Base-by-base conservation (phyloP, 2,329 filamentous ascomycete species). In the Cladophialophora yegresii region DNA sequence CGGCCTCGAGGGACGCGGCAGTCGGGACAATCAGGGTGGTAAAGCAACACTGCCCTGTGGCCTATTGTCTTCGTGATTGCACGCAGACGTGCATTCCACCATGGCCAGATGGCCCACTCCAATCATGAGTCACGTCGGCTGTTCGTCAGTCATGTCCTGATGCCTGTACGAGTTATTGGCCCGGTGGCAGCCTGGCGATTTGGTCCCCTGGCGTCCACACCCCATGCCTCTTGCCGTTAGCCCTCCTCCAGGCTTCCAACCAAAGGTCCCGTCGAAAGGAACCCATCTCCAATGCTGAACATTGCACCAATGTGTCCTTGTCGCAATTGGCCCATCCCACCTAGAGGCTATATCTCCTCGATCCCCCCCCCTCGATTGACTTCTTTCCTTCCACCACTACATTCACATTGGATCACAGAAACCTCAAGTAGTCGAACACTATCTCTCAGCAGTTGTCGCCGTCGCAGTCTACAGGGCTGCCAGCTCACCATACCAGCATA, bases 181-280 rank as follows among this genome's bases (percentile, higher is more conserved):
- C 53, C 30, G 13, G 51, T 54, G 65, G 66, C 66, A 67, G 66
- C 66, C 61, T 68, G 66, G 63, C 58, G 65, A 67, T 59, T 67
- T 64, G 61, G 64, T 63, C 61, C 36, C 36, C 36, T 40, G 0
- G 13, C 33, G 33, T 16, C 16, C 22, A 20, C 36, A 43, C 45
- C 47, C 57, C 54, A 51, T 54, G 51, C 54, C 16, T 20, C 23
- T 59, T 23, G 36, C 28, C 36, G 13, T 63, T 43, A n/a, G 51
- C 51, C 43, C 51, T 50, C 20, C 26, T 22, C 55, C 62, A 68
- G 66, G 66, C 66, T 62, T 66, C 66, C 61, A 64, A 61, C 61
- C 66, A 68, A 68, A 66, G 61, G 57, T 30, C 58, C 51, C 23
- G 30, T 7, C 55, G 55, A 63, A 58, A 65, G 58, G 16, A 36